Percentiles rank a stretch among this genome's conserved stretches.
phyloP scores from a whole-genome alignment of 2,329 filamentous ascomycete species.

The Penicillium sp. region DNA sequence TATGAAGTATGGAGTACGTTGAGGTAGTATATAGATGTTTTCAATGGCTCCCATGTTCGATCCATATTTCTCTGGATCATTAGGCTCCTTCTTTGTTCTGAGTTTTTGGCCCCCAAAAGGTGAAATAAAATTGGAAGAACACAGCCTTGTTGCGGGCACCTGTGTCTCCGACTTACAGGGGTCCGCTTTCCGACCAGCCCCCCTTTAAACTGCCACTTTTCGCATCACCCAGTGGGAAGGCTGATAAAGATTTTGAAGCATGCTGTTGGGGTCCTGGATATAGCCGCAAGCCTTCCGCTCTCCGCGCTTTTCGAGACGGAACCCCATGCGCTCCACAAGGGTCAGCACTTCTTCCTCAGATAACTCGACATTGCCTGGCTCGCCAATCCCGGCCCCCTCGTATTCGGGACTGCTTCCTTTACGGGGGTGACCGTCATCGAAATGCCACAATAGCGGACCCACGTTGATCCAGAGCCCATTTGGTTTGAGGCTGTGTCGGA shows the following conservation, averaged over 20 bases:
- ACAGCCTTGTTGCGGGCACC: neutral
- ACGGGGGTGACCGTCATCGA: conserved; percentile 53
- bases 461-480: conserved; percentile 82
- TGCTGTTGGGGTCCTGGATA: conserved; percentile 73
- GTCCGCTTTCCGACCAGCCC: neutral
- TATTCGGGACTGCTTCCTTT: conserved; percentile 19
- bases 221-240: conserved; percentile 78
- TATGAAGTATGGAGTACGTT: neutral
- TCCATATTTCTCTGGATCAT: neutral
- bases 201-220: conserved; percentile 43
- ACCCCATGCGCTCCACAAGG: conserved; percentile 66
- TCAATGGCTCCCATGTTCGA: neutral
- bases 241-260: conserved; percentile 74
- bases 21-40: neutral
- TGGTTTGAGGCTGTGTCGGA: conserved; percentile 64
- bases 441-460: conserved; percentile 91
- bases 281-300: conserved; percentile 58
- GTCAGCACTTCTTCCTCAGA: conserved; percentile 77
- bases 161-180: neutral
- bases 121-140: neutral
- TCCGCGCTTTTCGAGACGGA: conserved; percentile 59
- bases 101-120: conserved; percentile 4
- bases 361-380: conserved; percentile 83
- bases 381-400: conserved; percentile 58
- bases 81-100: neutral